phyloP scores from a whole-genome alignment of 169 alveolate genomes.

The Plasmodium blacklocki region DNA sequence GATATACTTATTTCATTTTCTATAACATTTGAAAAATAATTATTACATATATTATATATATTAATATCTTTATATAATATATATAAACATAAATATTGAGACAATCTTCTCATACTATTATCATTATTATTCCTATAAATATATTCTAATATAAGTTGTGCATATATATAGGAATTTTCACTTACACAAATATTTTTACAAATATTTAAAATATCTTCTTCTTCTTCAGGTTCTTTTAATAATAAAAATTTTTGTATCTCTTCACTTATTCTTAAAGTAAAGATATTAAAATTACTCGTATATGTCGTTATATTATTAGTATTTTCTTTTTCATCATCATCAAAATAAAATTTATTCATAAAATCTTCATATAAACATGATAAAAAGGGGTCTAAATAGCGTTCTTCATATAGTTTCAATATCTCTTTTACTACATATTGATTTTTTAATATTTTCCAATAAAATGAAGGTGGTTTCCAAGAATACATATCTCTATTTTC shows the following conservation, averaged over 20 bases:
- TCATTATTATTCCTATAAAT: slow-evolving; percentile 91
- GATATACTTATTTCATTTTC: slow-evolving; percentile 71
- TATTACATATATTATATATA: slow-evolving; percentile 45
- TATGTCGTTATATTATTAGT: slow-evolving; percentile 77
- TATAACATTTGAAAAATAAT: slow-evolving; percentile 29
- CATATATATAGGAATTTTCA: slow-evolving; percentile 92
- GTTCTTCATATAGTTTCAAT: slow-evolving; percentile 86
- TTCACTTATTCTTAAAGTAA: slow-evolving; percentile 90
- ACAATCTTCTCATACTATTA: slow-evolving; percentile 90
- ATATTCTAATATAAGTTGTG: slow-evolving; percentile 91
- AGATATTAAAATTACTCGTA: slow-evolving; percentile 92
- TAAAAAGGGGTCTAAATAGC: slow-evolving; percentile 87
- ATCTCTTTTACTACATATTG: slow-evolving; percentile 84
- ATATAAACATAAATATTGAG: slow-evolving; percentile 84
- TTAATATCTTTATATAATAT: slow-evolving; percentile 62
- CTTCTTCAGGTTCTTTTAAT: slow-evolving; percentile 85
- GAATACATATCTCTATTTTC: slow-evolving; percentile 87
- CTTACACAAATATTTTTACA: slow-evolving; percentile 87
- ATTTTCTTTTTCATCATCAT: slow-evolving; percentile 15
- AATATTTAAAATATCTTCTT: slow-evolving; percentile 79
- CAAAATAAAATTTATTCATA: slow-evolving; percentile 81
- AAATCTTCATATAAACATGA: slow-evolving; percentile 89
- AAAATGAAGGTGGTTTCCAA: slow-evolving; percentile 91
- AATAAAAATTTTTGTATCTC: slow-evolving; percentile 88
- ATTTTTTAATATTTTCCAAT: slow-evolving; percentile 88